Percentiles rank a stretch among this genome's conserved stretches.
Conservation (phyloP, 768 basidiomycete species). For the Lactifluus volemus region DNA sequence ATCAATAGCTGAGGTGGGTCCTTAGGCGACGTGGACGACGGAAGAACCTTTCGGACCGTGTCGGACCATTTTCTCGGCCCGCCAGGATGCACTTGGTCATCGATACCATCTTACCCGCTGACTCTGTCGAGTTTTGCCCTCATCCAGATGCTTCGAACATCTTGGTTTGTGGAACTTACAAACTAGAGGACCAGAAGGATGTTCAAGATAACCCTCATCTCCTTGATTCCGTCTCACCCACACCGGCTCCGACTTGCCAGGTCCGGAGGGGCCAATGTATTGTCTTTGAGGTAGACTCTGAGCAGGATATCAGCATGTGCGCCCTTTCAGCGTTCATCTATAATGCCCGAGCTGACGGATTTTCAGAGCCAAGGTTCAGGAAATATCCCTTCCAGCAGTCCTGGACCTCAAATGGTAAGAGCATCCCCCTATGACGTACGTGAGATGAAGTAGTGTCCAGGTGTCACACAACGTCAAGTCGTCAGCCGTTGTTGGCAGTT, state of each 20-base stretch:
- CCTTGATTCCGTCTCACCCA: background rate
- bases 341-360: background rate
- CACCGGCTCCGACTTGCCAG: slow-evolving; percentile 23
- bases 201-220: slow-evolving; percentile 5
- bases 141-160: slow-evolving; percentile 47
- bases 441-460: slow-evolving; percentile 27
- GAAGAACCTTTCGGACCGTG: background rate
- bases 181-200: slow-evolving; percentile 41
- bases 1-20: background rate
- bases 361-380: slow-evolving; percentile 48
- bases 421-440: background rate
- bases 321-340: background rate
- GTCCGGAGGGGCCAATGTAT: slow-evolving; percentile 64
- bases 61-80: background rate
- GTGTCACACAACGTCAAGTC: slow-evolving; percentile 45
- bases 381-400: slow-evolving; percentile 70
- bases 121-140: slow-evolving; percentile 89
- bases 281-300: slow-evolving; percentile 42
- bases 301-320: slow-evolving; percentile 30
- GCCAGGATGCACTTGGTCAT: slow-evolving; percentile 18
- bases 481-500: slow-evolving; percentile 50
- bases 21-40: too few species aligned
- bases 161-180: slow-evolving; percentile 89
- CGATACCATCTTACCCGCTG: slow-evolving; percentile 80
- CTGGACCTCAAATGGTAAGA: slow-evolving; percentile 90